Conservation (phyloP, 2,329 filamentous ascomycete genomes). For the Aspergillus sojae region DNA sequence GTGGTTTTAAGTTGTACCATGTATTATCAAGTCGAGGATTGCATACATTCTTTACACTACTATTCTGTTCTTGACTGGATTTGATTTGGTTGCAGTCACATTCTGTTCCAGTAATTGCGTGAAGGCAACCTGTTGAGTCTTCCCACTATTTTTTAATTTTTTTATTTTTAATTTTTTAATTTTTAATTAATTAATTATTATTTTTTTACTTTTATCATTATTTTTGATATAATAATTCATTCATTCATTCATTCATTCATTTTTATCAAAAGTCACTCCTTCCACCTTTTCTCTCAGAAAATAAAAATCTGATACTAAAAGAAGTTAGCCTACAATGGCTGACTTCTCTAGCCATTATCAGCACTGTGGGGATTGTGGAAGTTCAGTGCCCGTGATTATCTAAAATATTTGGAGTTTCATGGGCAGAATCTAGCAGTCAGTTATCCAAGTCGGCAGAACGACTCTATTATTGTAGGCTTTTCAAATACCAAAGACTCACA, state of each 20-base stretch:
- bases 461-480: background rate
- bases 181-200: too few relatives aligned
- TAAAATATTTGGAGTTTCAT: background rate
- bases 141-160: background rate
- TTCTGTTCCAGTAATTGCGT: background rate
- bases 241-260: too few relatives aligned
- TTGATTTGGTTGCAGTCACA: background rate
- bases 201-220: too few relatives aligned
- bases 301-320: background rate
- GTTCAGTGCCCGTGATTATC: background rate
- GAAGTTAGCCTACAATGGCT: background rate
- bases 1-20: background rate
- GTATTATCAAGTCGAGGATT: background rate
- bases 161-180: too few relatives aligned
- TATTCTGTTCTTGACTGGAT: background rate
- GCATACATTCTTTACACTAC: background rate
- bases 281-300: background rate
- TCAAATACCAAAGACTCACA: slow-evolving; percentile 1
- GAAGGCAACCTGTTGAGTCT: background rate
- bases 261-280: too few relatives aligned
- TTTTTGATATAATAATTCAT: too few relatives aligned
- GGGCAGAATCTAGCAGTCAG: background rate
- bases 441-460: background rate
- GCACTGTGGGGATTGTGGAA: background rate
- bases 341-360: background rate